Evolutionary conservation across 768 basidiomycete species (phyloP).

Genomic region (Rhizopogon vinicolor): DNA sequence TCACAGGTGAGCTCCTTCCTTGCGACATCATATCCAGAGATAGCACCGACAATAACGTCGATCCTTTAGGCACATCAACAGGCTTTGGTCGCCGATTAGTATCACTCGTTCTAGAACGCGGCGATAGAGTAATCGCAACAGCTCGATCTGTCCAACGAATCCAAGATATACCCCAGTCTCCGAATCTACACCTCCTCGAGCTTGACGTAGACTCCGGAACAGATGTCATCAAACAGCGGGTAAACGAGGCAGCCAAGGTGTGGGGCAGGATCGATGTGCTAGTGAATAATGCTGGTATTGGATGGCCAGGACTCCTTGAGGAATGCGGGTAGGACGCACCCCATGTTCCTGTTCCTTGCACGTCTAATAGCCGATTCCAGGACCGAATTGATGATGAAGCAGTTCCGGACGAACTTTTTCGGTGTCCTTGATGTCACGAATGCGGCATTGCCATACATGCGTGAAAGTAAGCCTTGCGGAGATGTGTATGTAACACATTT

Average conservation of each 20-base stretch:
- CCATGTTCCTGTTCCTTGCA: not conserved
- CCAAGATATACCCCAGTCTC: constrained; percentile 20
- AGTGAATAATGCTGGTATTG: constrained; percentile 60
- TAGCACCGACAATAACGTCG: not conserved
- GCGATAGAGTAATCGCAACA: constrained; percentile 62
- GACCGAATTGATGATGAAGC: constrained; percentile 32
- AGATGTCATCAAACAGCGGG: constrained; percentile 34
- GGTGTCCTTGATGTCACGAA: constrained; percentile 45
- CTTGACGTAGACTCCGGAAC: constrained; percentile 50
- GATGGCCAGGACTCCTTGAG: constrained; percentile 43
- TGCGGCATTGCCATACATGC: constrained; percentile 48
- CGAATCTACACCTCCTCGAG: constrained; percentile 39
- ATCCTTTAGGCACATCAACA: constrained; percentile 45
- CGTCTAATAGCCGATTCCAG: constrained; percentile 1
- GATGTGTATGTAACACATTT: not conserved
- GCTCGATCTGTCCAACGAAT: constrained; percentile 41
- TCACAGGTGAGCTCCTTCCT: constrained; percentile 13
- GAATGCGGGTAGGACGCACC: constrained; percentile 48
- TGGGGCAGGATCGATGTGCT: constrained; percentile 59
- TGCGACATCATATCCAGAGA: not conserved
- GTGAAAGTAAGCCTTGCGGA: constrained; percentile 21
- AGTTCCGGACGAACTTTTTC: constrained; percentile 33
- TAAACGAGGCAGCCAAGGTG: constrained; percentile 36
- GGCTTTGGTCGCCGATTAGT: constrained; percentile 57
- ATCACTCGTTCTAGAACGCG: constrained; percentile 41